These are phyloP conservation scores for Hemisphaericaspora xylofermentans DNA, from an alignment of 1,139 yeast species.

Conservation along the genomic window DNA sequence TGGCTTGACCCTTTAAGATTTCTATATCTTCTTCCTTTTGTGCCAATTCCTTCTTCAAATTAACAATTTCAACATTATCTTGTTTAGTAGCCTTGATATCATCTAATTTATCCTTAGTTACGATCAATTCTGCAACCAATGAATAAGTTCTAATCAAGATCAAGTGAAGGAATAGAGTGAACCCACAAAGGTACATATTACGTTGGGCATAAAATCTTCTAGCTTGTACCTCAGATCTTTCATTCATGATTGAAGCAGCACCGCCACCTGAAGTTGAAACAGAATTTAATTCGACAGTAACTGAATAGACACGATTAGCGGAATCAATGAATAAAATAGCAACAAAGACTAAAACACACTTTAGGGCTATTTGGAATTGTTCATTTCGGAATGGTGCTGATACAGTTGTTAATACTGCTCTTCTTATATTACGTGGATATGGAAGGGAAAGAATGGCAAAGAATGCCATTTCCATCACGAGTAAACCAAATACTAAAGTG, in stretches of 20 bases:
- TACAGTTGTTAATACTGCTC: conserved; percentile 61
- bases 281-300: conserved; percentile 57
- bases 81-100: conserved; percentile 28
- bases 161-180: conserved; percentile 85
- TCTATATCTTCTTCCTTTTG: conserved; percentile 64
- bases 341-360: conserved; percentile 83
- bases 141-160: conserved; percentile 84
- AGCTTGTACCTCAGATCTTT: conserved; percentile 80
- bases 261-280: neutral
- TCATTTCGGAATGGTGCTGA: conserved; percentile 71
- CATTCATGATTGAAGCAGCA: conserved; percentile 33
- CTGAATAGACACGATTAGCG: conserved; percentile 76
- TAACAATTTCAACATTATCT: conserved; percentile 37
- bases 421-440: conserved; percentile 72
- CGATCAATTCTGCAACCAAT: conserved; percentile 72
- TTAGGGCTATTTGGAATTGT: conserved; percentile 73
- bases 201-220: conserved; percentile 94
- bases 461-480: conserved; percentile 75
- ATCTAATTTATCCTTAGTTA: conserved; percentile 61
- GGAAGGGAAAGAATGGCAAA: conserved; percentile 85
- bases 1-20: conserved; percentile 70
- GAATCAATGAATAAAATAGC: conserved; percentile 84
- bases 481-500: conserved; percentile 69
- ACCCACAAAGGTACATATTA: conserved; percentile 94
- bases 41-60: conserved; percentile 55